Evolutionary conservation across 352 stramenopile genomes (phyloP).

Genomic region (Thraustochytrium sp.): DNA sequence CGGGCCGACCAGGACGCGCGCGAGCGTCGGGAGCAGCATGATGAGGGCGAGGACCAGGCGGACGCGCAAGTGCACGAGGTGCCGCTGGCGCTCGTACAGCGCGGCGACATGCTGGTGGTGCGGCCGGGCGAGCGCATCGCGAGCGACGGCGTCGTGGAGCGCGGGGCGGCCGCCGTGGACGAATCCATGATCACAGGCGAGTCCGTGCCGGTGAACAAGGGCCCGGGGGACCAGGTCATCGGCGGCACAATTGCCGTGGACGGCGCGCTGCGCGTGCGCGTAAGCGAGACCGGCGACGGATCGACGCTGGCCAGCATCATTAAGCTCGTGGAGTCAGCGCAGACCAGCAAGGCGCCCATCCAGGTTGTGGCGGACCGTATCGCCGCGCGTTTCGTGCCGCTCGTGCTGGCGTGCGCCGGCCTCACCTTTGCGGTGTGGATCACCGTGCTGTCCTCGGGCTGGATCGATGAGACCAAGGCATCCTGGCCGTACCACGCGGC

Average conservation of each 20-base stretch:
- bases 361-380: constrained; percentile 77
- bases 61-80: constrained; percentile 50
- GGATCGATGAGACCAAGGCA: constrained; percentile 55
- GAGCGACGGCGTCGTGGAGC: constrained; percentile 81
- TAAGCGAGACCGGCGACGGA: constrained; percentile 74
- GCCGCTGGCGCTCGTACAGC: constrained; percentile 59
- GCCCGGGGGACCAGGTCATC: constrained; percentile 70
- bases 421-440: constrained; percentile 75
- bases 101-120: constrained; percentile 85
- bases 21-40: not conserved
- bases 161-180: constrained; percentile 79
- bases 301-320: constrained; percentile 83
- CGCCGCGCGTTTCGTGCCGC: constrained; percentile 75
- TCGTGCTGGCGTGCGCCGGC: constrained; percentile 67
- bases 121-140: constrained; percentile 82
- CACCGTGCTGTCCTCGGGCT: constrained; percentile 56
- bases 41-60: constrained; percentile 60
- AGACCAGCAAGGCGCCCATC: constrained; percentile 79
- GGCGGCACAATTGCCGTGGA: constrained; percentile 86
- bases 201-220: constrained; percentile 86
- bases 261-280: constrained; percentile 78
- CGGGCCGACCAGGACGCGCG: too few species aligned
- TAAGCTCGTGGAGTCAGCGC: constrained; percentile 78
- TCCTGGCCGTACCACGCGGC: constrained; percentile 66
- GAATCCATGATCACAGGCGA: constrained; percentile 96